phyloP scores from a whole-genome alignment of 352 stramenopile species.

The Phytophthora foliorum region DNA sequence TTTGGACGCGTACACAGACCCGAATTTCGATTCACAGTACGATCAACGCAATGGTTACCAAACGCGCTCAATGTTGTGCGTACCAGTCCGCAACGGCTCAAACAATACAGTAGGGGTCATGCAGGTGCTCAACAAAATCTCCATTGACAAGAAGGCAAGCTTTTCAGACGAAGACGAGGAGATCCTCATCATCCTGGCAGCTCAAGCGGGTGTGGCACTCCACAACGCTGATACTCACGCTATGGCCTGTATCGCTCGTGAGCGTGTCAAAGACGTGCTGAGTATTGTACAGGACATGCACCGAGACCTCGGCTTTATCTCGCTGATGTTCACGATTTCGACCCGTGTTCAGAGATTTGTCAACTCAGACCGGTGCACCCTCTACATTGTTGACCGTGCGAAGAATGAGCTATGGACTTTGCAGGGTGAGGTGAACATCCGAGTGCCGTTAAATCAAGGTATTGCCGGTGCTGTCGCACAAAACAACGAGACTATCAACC shows the following conservation, averaged over 20 bases:
- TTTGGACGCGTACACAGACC: conserved; percentile 93
- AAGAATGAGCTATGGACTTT: conserved; percentile 93
- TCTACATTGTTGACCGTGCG: conserved; percentile 93
- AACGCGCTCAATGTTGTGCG: conserved; percentile 93
- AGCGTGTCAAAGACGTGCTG: conserved; percentile 85
- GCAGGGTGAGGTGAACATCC: conserved; percentile 91
- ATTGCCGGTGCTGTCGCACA: conserved; percentile 84
- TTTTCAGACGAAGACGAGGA: conserved; percentile 93
- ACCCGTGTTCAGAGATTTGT: conserved; percentile 88
- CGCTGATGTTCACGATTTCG: conserved; percentile 93
- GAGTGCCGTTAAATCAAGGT: conserved; percentile 86
- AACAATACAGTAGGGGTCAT: conserved; percentile 91
- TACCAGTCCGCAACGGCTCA: conserved; percentile 84
- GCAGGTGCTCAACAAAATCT: conserved; percentile 91
- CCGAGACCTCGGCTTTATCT: conserved; percentile 90
- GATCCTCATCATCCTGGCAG: conserved; percentile 86
- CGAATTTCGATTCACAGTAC: conserved; percentile 93
- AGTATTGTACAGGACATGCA: conserved; percentile 94
- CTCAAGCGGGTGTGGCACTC: conserved; percentile 88
- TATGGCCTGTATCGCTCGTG: conserved; percentile 55
- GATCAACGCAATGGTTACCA: conserved; percentile 93
- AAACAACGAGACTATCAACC: conserved; percentile 79
- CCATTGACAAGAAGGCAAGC: conserved; percentile 53
- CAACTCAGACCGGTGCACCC: conserved; percentile 91
- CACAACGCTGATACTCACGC: conserved; percentile 86